Evolutionary conservation across 805 yeast species (phyloP), one percentile per base, ranked within the genome.

Genomic region (Ogataea allantospora): DNA sequence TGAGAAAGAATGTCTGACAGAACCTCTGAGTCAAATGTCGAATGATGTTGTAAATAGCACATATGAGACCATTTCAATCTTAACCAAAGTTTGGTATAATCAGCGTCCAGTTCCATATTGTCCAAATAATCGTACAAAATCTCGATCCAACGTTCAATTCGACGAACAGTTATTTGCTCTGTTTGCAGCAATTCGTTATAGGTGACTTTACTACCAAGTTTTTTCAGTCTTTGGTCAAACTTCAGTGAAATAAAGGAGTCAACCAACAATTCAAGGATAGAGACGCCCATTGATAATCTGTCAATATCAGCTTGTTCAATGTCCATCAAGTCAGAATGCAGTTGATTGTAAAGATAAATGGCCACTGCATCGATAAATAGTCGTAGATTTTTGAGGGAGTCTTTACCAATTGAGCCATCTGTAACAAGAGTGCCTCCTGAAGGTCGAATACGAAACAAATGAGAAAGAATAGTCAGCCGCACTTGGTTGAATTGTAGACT

Each of bases 61-160:
- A 76, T 58, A 10, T 64, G 53, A 0, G 69, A 60, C 88, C 88
- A 82, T 6, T 57, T 53, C 29, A 62, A 64, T 15, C 80, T 59
- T 7, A 70, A 48, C 34, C 49, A 48, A 25, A 44, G 49, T 17
- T 39, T 34, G 38, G 47, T 23, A 7, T 30, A 13, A 6, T n/a
- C 5, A 17, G 19, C 7, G 14, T 21, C 26, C 15, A 22, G 15
- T 3, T 27, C 21, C 21, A 27, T 23, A 13, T 12, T 14, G 8
- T 45, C 44, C 25, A 59, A 43, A 8, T 52, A 40, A 20, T 58
- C 63, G 2, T 62, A 60, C n/a, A 73, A 47, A 10, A 68, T 32
- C 1, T 46, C 37, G 2, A 56, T 40, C 89, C 89, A 83, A 28
- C 68, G 63, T 2, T 57, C 50, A 5, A 81, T 54, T 38, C 77